These are phyloP conservation scores for Agaricus blazei DNA, from an alignment of 768 basidiomycete genomes.

Conservation along the genomic window DNA sequence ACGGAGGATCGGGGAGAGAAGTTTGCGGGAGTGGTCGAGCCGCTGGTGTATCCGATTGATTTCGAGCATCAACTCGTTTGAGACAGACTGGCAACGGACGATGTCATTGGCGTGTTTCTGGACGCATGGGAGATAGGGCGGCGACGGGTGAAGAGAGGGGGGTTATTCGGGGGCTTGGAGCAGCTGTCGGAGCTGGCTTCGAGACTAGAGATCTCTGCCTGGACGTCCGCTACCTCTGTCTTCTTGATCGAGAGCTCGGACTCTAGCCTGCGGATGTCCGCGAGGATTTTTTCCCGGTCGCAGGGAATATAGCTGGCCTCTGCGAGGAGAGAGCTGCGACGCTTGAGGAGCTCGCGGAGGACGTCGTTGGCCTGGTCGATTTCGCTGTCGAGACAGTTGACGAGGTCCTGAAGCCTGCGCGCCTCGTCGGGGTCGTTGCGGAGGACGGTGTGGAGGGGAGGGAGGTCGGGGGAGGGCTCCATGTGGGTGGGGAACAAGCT, in stretches of 20 bases:
- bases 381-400: slow-evolving; percentile 10
- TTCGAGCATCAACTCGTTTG: slow-evolving; percentile 1
- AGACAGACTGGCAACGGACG: not conserved
- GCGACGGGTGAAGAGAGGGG: not conserved
- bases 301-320: slow-evolving; percentile 8
- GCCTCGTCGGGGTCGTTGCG: slow-evolving; percentile 7
- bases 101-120: not conserved
- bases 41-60: slow-evolving; percentile 1
- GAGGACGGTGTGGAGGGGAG: not conserved
- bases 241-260: slow-evolving; percentile 3
- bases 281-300: slow-evolving; percentile 5
- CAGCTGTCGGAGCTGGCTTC: not conserved
- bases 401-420: slow-evolving; percentile 6
- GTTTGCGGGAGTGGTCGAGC: slow-evolving; percentile 11
- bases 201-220: slow-evolving; percentile 1
- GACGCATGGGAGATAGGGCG: not conserved
- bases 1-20: slow-evolving; percentile 8
- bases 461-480: slow-evolving; percentile 3
- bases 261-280: slow-evolving; percentile 3
- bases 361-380: slow-evolving; percentile 10
- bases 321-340: slow-evolving; percentile 8
- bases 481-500: slow-evolving; percentile 4
- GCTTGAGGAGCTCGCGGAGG: slow-evolving; percentile 10
- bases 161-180: not conserved
- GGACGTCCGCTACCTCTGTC: not conserved